Evolutionary conservation across 371 early-diverging fungal species (phyloP), one percentile per base, ranked within the genome.

Genomic region (Apophysomyces elegans): DNA sequence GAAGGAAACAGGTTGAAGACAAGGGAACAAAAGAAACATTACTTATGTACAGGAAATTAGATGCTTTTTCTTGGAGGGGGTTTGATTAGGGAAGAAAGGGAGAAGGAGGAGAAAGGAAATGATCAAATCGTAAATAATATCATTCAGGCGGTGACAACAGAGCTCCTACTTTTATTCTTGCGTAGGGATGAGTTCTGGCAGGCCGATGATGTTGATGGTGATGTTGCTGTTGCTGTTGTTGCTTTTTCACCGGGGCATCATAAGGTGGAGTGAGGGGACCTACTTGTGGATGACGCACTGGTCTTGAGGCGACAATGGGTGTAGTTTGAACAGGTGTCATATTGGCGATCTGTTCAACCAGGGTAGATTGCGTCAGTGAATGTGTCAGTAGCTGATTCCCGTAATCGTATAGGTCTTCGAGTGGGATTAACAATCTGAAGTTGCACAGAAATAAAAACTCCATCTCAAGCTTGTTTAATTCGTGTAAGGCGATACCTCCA

Each of bases 381-480:
- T 72, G 78, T 1, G 67, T 71, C 59, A 84, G 57, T 59, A 86
- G 65, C 56, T 83, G 84, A 69, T 84, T 74, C 47, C 80, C 85
- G 62, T 91, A 91, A 16, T 78, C 71, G 69, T 92, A 89, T 41
- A 95, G 72, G 62, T 90, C 81, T 1, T 84, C 73, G 11, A 81
- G 71, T 37, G 79, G 78, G 21, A 89, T 82, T 44, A 87, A 79
- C 32, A 95, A 79, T 50, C 89, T 83, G 80, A 95, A 96, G 62
- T 89, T 84, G 50, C 90, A 84, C 64, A 93, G 74, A 50, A 89
- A 90, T 59, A 94, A 75, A 45, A 96, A 86, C 79, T 95, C 95
- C 44, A 95, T 65, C 67, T 96, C 96, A 16, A 96, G 78, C 68
- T 89, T 78, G 71, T 96, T 96, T 66, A 96, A 74, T 71, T 96